These are phyloP conservation scores for Podila epicladia DNA, from an alignment of 192 early-diverging fungal genomes.

Conservation along the genomic window DNA sequence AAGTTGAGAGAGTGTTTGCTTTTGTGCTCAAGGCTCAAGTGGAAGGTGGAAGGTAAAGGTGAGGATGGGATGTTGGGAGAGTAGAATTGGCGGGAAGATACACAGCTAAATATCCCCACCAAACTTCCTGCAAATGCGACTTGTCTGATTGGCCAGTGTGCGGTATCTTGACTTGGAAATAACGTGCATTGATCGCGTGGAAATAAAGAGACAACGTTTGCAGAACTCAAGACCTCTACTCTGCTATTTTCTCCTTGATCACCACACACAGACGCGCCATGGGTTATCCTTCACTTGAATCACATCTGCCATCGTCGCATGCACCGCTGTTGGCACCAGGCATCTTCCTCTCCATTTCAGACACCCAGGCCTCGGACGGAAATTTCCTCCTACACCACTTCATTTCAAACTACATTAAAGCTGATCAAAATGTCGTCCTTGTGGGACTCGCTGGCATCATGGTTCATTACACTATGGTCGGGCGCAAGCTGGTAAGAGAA, in stretches of 20 bases:
- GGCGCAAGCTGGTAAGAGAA: slow-evolving; percentile 64
- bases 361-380: slow-evolving; percentile 62
- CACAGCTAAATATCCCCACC: no score
- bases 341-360: slow-evolving; percentile 61
- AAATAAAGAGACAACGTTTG: no score
- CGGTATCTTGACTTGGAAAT: no score
- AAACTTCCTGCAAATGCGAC: no score
- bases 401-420: slow-evolving; percentile 66
- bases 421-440: slow-evolving; percentile 60
- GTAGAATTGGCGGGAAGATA: no score
- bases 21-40: no score
- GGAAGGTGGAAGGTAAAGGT: no score
- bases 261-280: slow-evolving; percentile 22
- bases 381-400: slow-evolving; percentile 73
- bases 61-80: no score
- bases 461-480: slow-evolving; percentile 67
- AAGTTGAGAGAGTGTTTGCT: no score
- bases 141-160: no score
- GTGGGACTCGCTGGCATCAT: slow-evolving; percentile 67
- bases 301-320: slow-evolving; percentile 55
- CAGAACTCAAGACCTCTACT: no score
- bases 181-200: no score
- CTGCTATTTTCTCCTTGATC: neutral
- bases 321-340: slow-evolving; percentile 55
- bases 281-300: slow-evolving; percentile 60